phyloP scores from a whole-genome alignment of 345 rosid species.

The Rubroshorea leprosula region DNA sequence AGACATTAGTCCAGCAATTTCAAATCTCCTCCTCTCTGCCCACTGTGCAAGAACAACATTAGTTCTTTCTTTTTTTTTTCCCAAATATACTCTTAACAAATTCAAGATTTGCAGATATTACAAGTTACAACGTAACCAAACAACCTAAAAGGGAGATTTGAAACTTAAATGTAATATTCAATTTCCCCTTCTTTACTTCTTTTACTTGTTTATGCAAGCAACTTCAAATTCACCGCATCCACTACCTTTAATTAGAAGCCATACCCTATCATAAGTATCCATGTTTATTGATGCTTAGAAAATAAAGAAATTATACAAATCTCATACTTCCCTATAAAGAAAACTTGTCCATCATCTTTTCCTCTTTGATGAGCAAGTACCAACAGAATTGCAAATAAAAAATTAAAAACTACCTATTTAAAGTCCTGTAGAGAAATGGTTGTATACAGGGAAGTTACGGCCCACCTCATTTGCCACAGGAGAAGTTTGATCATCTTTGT shows the following conservation, averaged over 20 bases:
- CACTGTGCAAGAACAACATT: slow-evolving; percentile 46
- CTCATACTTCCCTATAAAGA: slow-evolving; percentile 13
- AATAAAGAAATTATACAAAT: neutral
- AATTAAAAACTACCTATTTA: neutral
- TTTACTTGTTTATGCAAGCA: too few relatives aligned
- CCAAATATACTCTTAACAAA: too few relatives aligned
- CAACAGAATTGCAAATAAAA: slow-evolving; percentile 6
- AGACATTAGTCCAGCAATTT: slow-evolving; percentile 85
- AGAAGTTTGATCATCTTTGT: slow-evolving; percentile 68
- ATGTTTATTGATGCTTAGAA: neutral
- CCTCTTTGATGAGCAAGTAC: neutral
- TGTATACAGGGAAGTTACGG: neutral
- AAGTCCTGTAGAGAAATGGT: neutral
- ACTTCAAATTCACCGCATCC: too few relatives aligned
- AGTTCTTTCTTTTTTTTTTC: neutral
- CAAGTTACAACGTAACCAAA: too few relatives aligned
- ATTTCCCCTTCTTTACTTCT: too few relatives aligned
- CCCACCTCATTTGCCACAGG: slow-evolving; percentile 87
- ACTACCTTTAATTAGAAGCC: too few relatives aligned
- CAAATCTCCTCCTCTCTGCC: slow-evolving; percentile 83
- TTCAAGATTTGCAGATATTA: too few relatives aligned
- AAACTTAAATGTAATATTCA: too few relatives aligned
- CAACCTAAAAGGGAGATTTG: too few relatives aligned
- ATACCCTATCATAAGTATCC: too few relatives aligned
- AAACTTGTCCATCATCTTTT: neutral